phyloP scores from a whole-genome alignment of 768 basidiomycete species.

The Boletus pseudopeckii region DNA sequence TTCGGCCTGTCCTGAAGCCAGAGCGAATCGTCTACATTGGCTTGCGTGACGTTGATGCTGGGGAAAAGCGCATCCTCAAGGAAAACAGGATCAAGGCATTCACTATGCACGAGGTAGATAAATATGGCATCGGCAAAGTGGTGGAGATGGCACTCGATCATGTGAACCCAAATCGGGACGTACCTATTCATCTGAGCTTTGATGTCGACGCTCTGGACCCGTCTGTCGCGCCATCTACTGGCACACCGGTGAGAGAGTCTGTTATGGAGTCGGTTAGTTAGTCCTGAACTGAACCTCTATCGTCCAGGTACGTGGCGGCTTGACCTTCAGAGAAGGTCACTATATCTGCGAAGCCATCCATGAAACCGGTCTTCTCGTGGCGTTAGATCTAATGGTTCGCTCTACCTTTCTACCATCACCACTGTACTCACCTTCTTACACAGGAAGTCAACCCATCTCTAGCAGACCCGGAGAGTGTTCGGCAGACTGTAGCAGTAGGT shows the following conservation, averaged over 20 bases:
- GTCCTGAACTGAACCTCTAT: neutral
- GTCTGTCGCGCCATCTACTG: slow-evolving; percentile 91
- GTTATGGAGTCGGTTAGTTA: neutral
- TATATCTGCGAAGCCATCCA: slow-evolving; percentile 92
- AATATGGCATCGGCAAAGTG: slow-evolving; percentile 88
- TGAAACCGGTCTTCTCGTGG: slow-evolving; percentile 91
- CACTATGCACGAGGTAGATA: slow-evolving; percentile 88
- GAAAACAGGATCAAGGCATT: slow-evolving; percentile 81
- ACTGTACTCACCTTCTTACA: slow-evolving; percentile 13
- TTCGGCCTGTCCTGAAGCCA: slow-evolving; percentile 63
- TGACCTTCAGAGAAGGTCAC: slow-evolving; percentile 98
- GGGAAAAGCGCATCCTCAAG: slow-evolving; percentile 83
- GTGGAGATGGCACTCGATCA: slow-evolving; percentile 96
- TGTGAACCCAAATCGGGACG: slow-evolving; percentile 80
- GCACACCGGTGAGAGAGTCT: slow-evolving; percentile 66
- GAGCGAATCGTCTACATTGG: slow-evolving; percentile 94
- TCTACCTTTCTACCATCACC: neutral
- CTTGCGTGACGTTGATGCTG: slow-evolving; percentile 86
- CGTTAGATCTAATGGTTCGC: slow-evolving; percentile 88
- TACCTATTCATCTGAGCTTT: slow-evolving; percentile 93
- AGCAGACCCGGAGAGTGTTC: slow-evolving; percentile 65
- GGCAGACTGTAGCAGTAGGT: slow-evolving; percentile 87
- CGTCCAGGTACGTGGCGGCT: slow-evolving; percentile 79
- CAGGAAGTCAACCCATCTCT: slow-evolving; percentile 98
- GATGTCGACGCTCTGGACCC: slow-evolving; percentile 97